Percentiles rank a stretch among this genome's conserved stretches.
Conservation (phyloP, 1,139 yeast species). For the Candida sojae region DNA sequence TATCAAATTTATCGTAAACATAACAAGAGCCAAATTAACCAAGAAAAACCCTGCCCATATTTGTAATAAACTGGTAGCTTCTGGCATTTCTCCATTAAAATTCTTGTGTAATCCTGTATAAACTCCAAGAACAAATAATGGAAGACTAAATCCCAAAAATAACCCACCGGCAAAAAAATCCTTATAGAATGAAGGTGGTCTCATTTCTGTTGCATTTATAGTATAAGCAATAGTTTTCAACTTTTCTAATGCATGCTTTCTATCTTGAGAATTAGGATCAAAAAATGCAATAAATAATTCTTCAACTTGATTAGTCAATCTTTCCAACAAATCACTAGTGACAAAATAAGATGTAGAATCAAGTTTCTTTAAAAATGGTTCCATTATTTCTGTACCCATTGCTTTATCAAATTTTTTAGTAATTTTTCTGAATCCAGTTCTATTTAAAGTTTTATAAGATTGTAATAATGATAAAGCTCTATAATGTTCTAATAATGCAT, state of each 20-base stretch:
- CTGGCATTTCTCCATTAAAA: conserved; percentile 40
- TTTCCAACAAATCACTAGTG: conserved; percentile 67
- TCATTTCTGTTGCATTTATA: conserved; percentile 31
- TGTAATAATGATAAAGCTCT: conserved; percentile 75
- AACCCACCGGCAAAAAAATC: conserved; percentile 63
- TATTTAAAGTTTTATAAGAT: conserved; percentile 74
- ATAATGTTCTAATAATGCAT: conserved; percentile 79
- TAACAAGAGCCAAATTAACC: conserved; percentile 54
- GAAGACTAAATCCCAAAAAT: conserved; percentile 68
- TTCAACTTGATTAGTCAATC: conserved; percentile 62
- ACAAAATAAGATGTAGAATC: conserved; percentile 56
- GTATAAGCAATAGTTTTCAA: conserved; percentile 54
- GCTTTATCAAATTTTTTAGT: conserved; percentile 88
- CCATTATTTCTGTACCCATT: conserved; percentile 49
- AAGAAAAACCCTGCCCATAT: conserved; percentile 92
- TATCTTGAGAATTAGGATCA: conserved; percentile 63
- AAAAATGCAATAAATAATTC: conserved; percentile 67
- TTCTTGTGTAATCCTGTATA: conserved; percentile 51
- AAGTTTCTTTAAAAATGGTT: conserved; percentile 60
- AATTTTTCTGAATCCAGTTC: conserved; percentile 87
- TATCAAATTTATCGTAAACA: conserved; percentile 69
- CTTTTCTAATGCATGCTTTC: conserved; percentile 74
- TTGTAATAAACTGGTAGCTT: conserved; percentile 66
- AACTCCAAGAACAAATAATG: conserved; percentile 56
- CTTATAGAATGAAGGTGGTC: conserved; percentile 34